Conservation (phyloP, 1,284 basidiomycete species). For the Marasmius oreades region DNA sequence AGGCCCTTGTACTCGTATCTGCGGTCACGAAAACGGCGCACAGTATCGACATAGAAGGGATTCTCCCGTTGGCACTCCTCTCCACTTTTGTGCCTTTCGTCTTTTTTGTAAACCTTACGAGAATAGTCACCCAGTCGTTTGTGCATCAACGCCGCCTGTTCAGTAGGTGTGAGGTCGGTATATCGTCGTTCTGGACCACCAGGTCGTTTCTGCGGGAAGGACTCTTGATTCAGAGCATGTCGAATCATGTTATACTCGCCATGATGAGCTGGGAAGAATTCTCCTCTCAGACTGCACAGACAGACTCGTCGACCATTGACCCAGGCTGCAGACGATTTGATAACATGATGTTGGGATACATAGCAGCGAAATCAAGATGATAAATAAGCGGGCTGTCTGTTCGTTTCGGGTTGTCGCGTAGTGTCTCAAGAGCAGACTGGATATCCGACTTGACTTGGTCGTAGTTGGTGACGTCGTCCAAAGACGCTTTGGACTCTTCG, state of each 20-base stretch:
- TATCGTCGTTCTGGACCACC: conserved; percentile 79
- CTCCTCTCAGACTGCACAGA: conserved; percentile 97
- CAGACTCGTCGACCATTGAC: conserved; percentile 95
- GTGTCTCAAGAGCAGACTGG: conserved; percentile 73
- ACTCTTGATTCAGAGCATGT: conserved; percentile 93
- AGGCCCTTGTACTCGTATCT: conserved; percentile 99
- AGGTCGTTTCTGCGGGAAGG: conserved; percentile 81
- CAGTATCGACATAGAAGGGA: conserved; percentile 99
- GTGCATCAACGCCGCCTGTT: conserved; percentile 91
- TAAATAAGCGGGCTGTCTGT: conserved; percentile 95
- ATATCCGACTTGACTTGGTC: conserved; percentile 89
- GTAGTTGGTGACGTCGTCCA: conserved; percentile 93
- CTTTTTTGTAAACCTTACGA: conserved; percentile 97
- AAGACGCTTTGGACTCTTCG: conserved; percentile 80
- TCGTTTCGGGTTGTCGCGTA: conserved; percentile 90
- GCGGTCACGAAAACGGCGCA: conserved; percentile 94
- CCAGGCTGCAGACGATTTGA: conserved; percentile 98
- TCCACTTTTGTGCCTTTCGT: conserved; percentile 99
- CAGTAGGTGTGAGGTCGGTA: conserved; percentile 79
- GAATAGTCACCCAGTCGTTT: conserved; percentile 99
- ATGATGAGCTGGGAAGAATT: conserved; percentile 96
- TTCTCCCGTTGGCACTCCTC: conserved; percentile 97
- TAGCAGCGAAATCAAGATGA: conserved; percentile 98
- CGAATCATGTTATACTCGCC: conserved; percentile 99
- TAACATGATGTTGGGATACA: conserved; percentile 99